Base-by-base conservation (phyloP, 1,139 yeast genomes). In the Debaryomycetaceae sp. region DNA sequence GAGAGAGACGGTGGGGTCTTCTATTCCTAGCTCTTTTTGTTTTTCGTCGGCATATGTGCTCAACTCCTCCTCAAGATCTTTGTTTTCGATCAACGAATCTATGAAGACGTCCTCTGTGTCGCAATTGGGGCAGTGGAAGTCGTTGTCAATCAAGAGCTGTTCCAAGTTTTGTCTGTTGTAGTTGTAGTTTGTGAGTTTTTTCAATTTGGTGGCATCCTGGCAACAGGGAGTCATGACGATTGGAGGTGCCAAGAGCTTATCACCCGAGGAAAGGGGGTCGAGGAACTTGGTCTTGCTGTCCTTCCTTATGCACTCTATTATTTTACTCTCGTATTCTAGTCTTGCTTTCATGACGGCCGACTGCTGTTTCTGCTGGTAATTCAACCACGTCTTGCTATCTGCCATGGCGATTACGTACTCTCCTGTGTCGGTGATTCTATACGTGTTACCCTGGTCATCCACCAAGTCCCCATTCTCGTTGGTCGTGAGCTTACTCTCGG, bases 341-440 rank as follows among this genome's bases (percentile, higher is more conserved):
- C 63, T 65, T 3, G 75, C 74, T 42, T 78, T 67, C 78, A 78
- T 51, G 55, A 63, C 73, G 5, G 77, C 75, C 50, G 68, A 69
- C 46, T 68, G 70, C 45, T 79, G 82, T 53, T 83, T 82, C 51
- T 83, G 81, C 60, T 88, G 96, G 58, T 81, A 89, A 40, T 75
- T 80, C 43, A 83, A 81, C 98, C 99, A 94, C 0, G 98, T 86
- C 52, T 84, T 86, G 37, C 82, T 79, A 65, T 92, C 98, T 0
- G 98, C 98, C 52, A 91, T 81, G 13, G 96, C 96, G 39, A 89
- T 84, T 7, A 94, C 98, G 59, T 87, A 92, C 55, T 91, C 89
- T 37, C 98, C 99, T 34, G 88, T 95, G 41, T 91, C 98, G 26
- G 92, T 88, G 47, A 92, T 81, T 85, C 92, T 81, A 45, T 86